Percentiles rank a stretch among this genome's conserved stretches.
Conservation (phyloP, 202 grass and related monocot species). For the Schoenoplectus tabernaemontani region DNA sequence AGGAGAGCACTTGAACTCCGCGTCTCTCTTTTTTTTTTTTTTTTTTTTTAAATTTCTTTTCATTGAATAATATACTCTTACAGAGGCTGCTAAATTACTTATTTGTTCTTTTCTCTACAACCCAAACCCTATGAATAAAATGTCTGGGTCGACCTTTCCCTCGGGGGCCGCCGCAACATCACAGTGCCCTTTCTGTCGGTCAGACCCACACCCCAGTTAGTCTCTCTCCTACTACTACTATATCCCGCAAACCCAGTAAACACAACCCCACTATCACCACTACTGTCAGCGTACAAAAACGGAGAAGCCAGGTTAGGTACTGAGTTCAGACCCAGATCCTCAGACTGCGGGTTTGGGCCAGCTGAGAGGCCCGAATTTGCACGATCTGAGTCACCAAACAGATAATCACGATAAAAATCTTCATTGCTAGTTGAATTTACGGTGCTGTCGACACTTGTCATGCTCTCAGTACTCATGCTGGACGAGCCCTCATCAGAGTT, state of each 20-base stretch:
- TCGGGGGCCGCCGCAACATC: constrained; percentile 24
- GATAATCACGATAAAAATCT: constrained; percentile 30
- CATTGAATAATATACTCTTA: constrained; percentile 44
- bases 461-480: constrained; percentile 43
- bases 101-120: constrained; percentile 36
- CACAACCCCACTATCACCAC: constrained; percentile 23
- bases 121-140: constrained; percentile 55
- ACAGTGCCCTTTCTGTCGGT: constrained; percentile 25
- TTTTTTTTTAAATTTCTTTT: constrained; percentile 30
- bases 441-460: constrained; percentile 40
- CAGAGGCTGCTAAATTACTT: constrained; percentile 34
- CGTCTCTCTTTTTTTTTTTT: neutral
- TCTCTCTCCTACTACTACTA: constrained; percentile 27
- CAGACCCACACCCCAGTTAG: constrained; percentile 27
- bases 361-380: constrained; percentile 25
- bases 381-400: constrained; percentile 36
- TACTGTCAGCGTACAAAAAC: constrained; percentile 36
- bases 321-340: constrained; percentile 24
- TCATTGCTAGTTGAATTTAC: constrained; percentile 58
- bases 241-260: constrained; percentile 37
- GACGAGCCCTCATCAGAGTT: constrained; percentile 47
- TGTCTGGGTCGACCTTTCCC: constrained; percentile 35
- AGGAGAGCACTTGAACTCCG: too few relatives aligned
- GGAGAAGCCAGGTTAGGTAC: neutral
- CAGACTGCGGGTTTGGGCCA: constrained; percentile 33